Conservation (phyloP, 1,139 yeast species). For the Hansenula lynferdii region DNA sequence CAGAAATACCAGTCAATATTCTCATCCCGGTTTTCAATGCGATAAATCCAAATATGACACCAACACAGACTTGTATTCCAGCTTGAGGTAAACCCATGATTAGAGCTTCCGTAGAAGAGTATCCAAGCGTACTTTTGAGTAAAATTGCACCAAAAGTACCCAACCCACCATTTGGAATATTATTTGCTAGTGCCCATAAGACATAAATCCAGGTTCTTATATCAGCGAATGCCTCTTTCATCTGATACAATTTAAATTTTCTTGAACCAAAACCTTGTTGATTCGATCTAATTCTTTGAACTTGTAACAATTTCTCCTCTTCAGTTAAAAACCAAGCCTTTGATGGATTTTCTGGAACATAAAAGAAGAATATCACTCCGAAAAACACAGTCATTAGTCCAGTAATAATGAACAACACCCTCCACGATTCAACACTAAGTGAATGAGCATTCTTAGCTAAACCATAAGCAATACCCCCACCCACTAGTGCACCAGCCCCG, state of each 20-base stretch:
- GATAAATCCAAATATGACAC: not conserved
- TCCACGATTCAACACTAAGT: constrained; percentile 41
- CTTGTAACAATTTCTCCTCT: constrained; percentile 43
- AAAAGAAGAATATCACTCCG: constrained; percentile 37
- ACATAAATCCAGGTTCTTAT: constrained; percentile 44
- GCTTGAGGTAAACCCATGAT: constrained; percentile 35
- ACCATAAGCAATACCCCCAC: constrained; percentile 36
- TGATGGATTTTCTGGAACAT: constrained; percentile 45
- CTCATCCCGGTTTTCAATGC: not conserved
- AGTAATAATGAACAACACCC: constrained; percentile 38
- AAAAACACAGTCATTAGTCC: constrained; percentile 41
- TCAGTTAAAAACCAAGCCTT: constrained; percentile 44
- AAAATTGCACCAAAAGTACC: constrained; percentile 27
- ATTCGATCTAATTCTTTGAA: constrained; percentile 41
- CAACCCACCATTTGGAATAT: constrained; percentile 39
- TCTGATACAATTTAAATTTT: constrained; percentile 47
- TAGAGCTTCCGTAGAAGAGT: constrained; percentile 33
- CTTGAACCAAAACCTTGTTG: constrained; percentile 51
- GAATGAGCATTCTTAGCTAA: constrained; percentile 26
- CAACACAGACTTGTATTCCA: constrained; percentile 27
- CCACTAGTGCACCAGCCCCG: constrained; percentile 40
- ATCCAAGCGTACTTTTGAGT: constrained; percentile 30
- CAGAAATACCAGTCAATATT: not conserved
- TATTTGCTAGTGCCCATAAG: constrained; percentile 30
- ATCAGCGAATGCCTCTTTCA: constrained; percentile 37